phyloP scores from a whole-genome alignment of 768 basidiomycete genomes.

The Rubroboletus satanas region DNA sequence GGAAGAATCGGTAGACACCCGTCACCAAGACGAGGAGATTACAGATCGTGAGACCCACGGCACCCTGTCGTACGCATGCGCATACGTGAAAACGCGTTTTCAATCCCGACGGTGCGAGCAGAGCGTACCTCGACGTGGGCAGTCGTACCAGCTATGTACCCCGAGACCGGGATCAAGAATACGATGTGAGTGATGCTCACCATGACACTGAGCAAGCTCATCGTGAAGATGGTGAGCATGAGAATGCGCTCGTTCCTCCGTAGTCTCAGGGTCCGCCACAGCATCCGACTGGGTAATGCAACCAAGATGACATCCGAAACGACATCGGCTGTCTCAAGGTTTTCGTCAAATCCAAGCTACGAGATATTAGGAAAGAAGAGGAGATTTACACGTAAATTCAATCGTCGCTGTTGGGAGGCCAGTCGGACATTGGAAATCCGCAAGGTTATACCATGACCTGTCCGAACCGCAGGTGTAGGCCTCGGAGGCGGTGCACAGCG shows the following conservation, averaged over 20 bases:
- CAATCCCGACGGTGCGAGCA: neutral
- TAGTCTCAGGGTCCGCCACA: conserved; percentile 3
- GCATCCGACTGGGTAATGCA: conserved; percentile 4
- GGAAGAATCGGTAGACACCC: conserved; percentile 7
- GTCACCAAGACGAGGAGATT: conserved; percentile 18
- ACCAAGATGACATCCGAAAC: conserved; percentile 9
- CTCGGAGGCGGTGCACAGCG: conserved; percentile 1
- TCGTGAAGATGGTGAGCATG: conserved; percentile 10
- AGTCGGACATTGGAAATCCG: neutral
- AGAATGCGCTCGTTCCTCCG: conserved; percentile 9
- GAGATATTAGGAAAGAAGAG: neutral
- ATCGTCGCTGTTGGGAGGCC: neutral
- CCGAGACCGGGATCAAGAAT: conserved; percentile 10
- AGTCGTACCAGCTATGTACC: conserved; percentile 9
- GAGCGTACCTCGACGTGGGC: conserved; percentile 14
- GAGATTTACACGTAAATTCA: conserved; percentile 5
- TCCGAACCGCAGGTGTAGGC: conserved; percentile 11
- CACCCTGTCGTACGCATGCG: conserved; percentile 3
- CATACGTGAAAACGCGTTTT: neutral
- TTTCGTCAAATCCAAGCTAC: neutral
- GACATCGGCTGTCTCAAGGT: conserved; percentile 7
- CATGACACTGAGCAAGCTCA: conserved; percentile 6
- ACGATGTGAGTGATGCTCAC: conserved; percentile 11
- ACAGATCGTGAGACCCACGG: conserved; percentile 13
- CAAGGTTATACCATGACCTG: conserved; percentile 6